These are phyloP conservation scores for Exutisphaerella laricina DNA, from an alignment of 2,329 filamentous ascomycete species.

Conservation along the genomic window DNA sequence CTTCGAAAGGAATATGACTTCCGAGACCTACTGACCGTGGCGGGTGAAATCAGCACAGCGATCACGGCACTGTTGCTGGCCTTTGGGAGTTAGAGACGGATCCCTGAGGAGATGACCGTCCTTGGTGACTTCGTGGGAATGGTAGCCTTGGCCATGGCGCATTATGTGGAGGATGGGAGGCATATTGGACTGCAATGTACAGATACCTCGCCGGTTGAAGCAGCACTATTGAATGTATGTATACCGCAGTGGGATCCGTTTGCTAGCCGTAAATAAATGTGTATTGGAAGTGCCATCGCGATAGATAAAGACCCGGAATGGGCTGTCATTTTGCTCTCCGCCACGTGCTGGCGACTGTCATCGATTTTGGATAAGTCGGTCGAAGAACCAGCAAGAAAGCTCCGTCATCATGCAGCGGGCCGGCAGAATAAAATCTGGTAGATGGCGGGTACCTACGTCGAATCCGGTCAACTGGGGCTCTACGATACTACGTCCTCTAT, in stretches of 20 bases:
- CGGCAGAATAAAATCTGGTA: background rate
- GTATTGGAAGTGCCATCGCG: background rate
- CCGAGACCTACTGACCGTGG: conserved; percentile 28
- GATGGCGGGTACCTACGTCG: background rate
- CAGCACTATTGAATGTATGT: too few species aligned
- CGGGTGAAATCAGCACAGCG: conserved; percentile 21
- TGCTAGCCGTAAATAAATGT: too few species aligned
- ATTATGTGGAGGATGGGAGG: conserved; percentile 27
- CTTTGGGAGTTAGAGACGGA: conserved; percentile 25
- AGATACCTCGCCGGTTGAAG: too few species aligned
- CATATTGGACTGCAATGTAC: too few species aligned
- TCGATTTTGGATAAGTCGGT: background rate
- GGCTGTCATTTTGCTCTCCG: background rate
- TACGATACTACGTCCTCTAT: too few species aligned
- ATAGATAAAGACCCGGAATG: background rate
- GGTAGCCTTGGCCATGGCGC: conserved; percentile 31
- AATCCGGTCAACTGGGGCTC: too few species aligned
- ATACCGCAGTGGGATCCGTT: too few species aligned
- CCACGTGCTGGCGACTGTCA: background rate
- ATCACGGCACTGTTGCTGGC: conserved; percentile 24
- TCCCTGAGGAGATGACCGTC: conserved; percentile 27
- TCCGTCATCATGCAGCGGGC: conserved; percentile 1
- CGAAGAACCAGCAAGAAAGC: too few species aligned
- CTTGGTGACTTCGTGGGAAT: conserved; percentile 22
- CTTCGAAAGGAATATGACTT: conserved; percentile 1